A percentile compares a stretch with the other conserved stretches of the same genome.
Conservation (phyloP, 805 yeast species). For the Candida alai region DNA sequence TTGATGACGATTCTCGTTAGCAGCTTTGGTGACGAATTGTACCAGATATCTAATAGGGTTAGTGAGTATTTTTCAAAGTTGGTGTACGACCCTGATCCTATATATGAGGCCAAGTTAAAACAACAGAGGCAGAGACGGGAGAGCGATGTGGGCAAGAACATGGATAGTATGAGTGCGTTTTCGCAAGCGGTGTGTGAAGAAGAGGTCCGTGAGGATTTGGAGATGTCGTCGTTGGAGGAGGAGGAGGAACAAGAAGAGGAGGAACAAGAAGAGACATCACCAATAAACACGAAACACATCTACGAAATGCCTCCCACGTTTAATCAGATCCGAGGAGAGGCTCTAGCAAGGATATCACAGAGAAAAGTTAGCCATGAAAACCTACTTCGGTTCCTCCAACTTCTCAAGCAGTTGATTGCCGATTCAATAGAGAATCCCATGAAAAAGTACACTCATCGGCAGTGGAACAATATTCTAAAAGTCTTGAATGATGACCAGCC, state of each 20-base stretch:
- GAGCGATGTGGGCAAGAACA: conserved; percentile 5
- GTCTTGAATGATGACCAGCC: conserved; percentile 3
- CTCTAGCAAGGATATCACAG: not conserved
- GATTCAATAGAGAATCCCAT: conserved; percentile 38
- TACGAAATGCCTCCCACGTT: too few relatives aligned
- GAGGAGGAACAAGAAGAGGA: conserved; percentile 2
- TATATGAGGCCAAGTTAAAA: conserved; percentile 2
- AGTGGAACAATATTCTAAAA: conserved; percentile 45
- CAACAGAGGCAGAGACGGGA: conserved; percentile 5
- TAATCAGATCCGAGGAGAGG: conserved; percentile 1
- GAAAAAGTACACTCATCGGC: conserved; percentile 44
- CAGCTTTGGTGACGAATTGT: conserved; percentile 60
- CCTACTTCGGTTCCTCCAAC: conserved; percentile 26
- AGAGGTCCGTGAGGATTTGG: conserved; percentile 11
- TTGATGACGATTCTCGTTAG: conserved; percentile 80
- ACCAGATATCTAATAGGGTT: conserved; percentile 22
- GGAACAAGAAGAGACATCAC: conserved; percentile 1
- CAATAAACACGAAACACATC: too few relatives aligned
- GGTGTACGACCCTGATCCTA: conserved; percentile 6
- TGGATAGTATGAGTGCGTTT: not conserved
- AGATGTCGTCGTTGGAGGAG: conserved; percentile 3
- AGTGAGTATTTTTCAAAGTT: conserved; percentile 8
- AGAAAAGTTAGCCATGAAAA: conserved; percentile 12
- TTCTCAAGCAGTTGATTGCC: conserved; percentile 24
- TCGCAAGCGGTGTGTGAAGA: conserved; percentile 9